phyloP scores from a whole-genome alignment of 495 filamentous ascomycete species.

The Talaromyces thailandensis region DNA sequence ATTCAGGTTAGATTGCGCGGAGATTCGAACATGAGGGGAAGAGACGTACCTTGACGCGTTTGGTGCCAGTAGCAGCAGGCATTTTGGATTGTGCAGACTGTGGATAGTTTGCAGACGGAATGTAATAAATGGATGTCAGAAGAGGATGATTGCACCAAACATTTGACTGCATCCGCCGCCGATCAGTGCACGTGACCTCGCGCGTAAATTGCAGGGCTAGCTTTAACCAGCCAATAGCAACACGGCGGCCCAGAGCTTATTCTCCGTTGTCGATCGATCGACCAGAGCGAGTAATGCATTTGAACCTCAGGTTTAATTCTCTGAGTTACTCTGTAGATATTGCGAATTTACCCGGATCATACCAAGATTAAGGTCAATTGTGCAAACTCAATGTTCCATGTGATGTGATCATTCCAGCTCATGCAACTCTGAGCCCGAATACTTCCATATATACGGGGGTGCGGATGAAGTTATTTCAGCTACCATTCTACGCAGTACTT shows the following conservation, averaged over 20 bases:
- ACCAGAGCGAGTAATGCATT: too few relatives aligned
- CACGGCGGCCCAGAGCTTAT: not conserved
- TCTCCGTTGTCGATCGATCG: too few relatives aligned
- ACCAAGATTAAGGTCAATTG: too few relatives aligned
- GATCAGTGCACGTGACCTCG: not conserved
- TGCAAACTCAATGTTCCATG: too few relatives aligned
- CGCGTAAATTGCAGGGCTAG: not conserved
- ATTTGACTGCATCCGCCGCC: not conserved
- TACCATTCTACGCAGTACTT: not conserved
- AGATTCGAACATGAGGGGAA: not conserved
- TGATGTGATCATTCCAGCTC: too few relatives aligned
- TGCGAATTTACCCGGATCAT: too few relatives aligned
- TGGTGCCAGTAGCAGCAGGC: constrained; percentile 47
- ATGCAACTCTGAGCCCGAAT: too few relatives aligned
- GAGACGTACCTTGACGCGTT: constrained; percentile 46
- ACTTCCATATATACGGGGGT: not conserved
- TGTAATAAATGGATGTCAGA: not conserved
- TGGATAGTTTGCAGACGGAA: not conserved
- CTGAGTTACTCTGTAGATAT: too few relatives aligned
- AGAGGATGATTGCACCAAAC: not conserved
- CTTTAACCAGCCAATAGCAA: not conserved
- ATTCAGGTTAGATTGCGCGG: not conserved
- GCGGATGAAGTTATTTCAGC: not conserved
- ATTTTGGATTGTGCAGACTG: constrained; percentile 20
- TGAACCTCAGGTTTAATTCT: too few relatives aligned